A percentile compares a stretch with the other conserved stretches of the same genome.
Evolutionary conservation across 129 eudicot species (phyloP).

Genomic region (Apium graveolens): DNA sequence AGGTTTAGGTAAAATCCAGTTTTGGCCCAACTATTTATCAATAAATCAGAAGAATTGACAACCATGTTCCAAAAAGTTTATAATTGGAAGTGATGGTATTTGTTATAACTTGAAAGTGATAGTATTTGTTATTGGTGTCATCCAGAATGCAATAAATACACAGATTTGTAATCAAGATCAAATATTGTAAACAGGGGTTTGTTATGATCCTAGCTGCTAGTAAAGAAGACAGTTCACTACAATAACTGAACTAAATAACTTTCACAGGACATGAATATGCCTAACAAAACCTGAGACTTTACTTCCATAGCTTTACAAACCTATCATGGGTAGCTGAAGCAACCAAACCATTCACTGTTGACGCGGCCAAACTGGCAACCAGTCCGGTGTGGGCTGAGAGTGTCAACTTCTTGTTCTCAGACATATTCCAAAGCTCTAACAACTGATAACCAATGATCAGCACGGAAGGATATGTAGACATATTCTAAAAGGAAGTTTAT

Average conservation of each 20-base stretch:
- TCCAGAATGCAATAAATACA: not conserved
- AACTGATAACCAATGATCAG: slow-evolving; percentile 58
- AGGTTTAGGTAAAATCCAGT: not conserved
- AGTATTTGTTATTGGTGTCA: not conserved
- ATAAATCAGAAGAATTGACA: not conserved
- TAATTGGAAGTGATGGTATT: not conserved
- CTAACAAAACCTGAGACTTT: not conserved
- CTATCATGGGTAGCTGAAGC: slow-evolving; percentile 57
- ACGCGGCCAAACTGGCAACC: slow-evolving; percentile 21
- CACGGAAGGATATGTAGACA: slow-evolving; percentile 31
- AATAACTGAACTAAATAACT: not conserved
- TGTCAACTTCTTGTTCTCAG: slow-evolving; percentile 31
- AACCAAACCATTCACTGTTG: slow-evolving; percentile 21
- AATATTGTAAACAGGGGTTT: not conserved
- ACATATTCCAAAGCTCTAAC: slow-evolving; percentile 33
- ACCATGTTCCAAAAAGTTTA: not conserved
- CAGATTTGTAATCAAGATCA: not conserved
- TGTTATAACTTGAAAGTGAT: not conserved
- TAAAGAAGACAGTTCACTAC: not conserved
- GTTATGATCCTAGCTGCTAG: not conserved
- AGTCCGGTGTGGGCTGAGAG: slow-evolving; percentile 25
- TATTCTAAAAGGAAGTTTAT: too few species aligned
- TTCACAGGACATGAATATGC: not conserved
- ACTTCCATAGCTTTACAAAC: slow-evolving; percentile 53
- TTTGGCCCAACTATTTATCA: not conserved